Evolutionary conservation across 2,329 filamentous ascomycete species (phyloP).

Genomic region (Aspergillus ibericus): DNA sequence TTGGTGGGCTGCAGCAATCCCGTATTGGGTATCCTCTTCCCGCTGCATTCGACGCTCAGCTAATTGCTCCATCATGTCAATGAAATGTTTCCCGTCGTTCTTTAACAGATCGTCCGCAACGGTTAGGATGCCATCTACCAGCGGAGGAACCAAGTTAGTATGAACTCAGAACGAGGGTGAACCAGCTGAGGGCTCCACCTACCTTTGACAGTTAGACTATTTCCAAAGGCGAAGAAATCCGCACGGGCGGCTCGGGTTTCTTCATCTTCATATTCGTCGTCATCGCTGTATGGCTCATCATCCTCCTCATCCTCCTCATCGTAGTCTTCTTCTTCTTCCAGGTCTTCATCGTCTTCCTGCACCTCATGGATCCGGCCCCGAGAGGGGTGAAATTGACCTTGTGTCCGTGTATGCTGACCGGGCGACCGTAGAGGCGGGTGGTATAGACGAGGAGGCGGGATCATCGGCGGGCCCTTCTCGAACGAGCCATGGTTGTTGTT

Average conservation of each 20-base stretch:
- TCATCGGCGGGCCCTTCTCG: conserved; percentile 66
- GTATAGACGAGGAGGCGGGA: conserved; percentile 65
- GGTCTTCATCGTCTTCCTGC: conserved; percentile 57
- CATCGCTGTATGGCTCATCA: conserved; percentile 66
- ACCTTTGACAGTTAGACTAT: conserved; percentile 93
- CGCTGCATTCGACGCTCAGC: conserved; percentile 96
- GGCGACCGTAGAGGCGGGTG: conserved; percentile 57
- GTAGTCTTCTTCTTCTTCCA: conserved; percentile 55
- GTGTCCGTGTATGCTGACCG: conserved; percentile 59
- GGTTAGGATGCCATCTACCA: conserved; percentile 85
- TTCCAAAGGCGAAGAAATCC: conserved; percentile 97
- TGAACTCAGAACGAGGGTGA: conserved; percentile 18
- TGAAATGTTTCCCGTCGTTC: conserved; percentile 99
- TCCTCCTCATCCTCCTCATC: conserved; percentile 72
- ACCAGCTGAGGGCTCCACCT: conserved; percentile 25
- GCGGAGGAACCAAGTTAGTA: conserved; percentile 45
- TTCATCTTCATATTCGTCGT: conserved; percentile 63
- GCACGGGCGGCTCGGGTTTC: conserved; percentile 64
- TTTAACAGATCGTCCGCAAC: conserved; percentile 98
- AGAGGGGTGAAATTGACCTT: conserved; percentile 63
- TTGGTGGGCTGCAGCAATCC: conserved; percentile 60
- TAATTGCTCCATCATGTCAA: conserved; percentile 99
- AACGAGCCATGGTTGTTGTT: conserved; percentile 69
- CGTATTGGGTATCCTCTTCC: conserved; percentile 81
- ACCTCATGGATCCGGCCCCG: conserved; percentile 68